Conservation (phyloP, 805 yeast genomes). For the Schizosaccharomyces cryophilus region DNA sequence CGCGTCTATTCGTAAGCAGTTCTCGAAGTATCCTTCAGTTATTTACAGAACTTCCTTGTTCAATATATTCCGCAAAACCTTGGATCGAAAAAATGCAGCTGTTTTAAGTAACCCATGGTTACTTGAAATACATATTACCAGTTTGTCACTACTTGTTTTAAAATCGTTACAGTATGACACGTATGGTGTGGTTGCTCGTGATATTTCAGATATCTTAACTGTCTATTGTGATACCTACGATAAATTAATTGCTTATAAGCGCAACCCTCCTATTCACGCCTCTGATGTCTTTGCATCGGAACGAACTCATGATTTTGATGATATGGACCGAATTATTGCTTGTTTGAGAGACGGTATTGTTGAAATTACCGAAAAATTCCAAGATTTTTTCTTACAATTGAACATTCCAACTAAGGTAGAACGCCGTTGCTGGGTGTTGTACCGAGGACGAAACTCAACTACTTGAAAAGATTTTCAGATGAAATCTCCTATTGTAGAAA, state of each 20-base stretch:
- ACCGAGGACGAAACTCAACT: background rate
- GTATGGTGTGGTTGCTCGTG: slow-evolving; percentile 19
- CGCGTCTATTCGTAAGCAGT: background rate
- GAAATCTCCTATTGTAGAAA: too few relatives aligned
- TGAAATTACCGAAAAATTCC: background rate
- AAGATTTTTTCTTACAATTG: background rate
- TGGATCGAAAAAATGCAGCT: slow-evolving; percentile 10
- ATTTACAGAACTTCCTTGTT: background rate
- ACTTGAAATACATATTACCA: slow-evolving; percentile 7
- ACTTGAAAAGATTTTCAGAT: too few relatives aligned
- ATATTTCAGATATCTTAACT: slow-evolving; percentile 14
- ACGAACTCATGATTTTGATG: background rate
- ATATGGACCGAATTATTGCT: background rate
- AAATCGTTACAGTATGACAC: slow-evolving; percentile 17
- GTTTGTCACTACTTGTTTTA: slow-evolving; percentile 10
- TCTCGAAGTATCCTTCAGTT: background rate
- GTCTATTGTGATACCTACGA: background rate
- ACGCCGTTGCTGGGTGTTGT: background rate
- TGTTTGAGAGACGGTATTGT: background rate
- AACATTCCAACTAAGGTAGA: background rate
- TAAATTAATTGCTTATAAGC: background rate
- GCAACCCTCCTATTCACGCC: background rate
- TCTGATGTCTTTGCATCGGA: background rate
- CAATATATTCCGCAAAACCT: slow-evolving; percentile 13
- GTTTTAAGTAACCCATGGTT: slow-evolving; percentile 12